Base-by-base conservation (phyloP, 352 stramenopile genomes). In the Phytophthora hybrid region DNA sequence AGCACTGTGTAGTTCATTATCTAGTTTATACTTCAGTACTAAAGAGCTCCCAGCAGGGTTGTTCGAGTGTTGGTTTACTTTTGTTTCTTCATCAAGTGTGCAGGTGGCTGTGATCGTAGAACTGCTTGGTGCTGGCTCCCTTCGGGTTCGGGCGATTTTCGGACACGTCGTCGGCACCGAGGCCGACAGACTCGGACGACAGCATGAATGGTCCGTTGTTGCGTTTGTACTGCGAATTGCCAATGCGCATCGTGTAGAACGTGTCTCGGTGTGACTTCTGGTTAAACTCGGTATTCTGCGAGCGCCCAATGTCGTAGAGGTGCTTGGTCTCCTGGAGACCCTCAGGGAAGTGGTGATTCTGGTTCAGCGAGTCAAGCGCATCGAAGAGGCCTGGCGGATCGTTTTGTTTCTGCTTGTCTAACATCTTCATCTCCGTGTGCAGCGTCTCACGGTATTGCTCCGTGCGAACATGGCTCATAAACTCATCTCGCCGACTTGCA, bases 401-500 rank as follows among this genome's bases (percentile, higher is more conserved):
- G 21, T 61, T 73, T 47, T 77, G 80, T 66, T 89, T 93, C 57
- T 91, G 92, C 66, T 88, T 93, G 56, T 93, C 84, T 47, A 90
- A 69, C 54, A 92, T 89, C 59, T 91, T 86, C 78, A 95, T 92
- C 77, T 97, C 91, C 46, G 87, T 90, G 70, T 88, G 80, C 49
- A 98, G 74, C 9, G 89, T 88, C 74, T 96, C 88, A 31, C 92
- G 86, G 74, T 97, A 98, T 65, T 97, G 89, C 76, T 98, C 90
- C 10, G 93, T 97, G 66, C 91, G 85, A 61, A 97, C 85, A 47
- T 93, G 89, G 71, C 87, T 96, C 78, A 96, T 97, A 65, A 98
- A 98, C 51, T 98, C 92, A 59, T 97, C 93, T 59, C 88, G 83
- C 34, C 95, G 95, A 60, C 80, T 94, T 21, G 92, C 92, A 70